Base-by-base conservation (phyloP, 2,329 filamentous ascomycete genomes). In the Pseudogymnoascus sp. region DNA sequence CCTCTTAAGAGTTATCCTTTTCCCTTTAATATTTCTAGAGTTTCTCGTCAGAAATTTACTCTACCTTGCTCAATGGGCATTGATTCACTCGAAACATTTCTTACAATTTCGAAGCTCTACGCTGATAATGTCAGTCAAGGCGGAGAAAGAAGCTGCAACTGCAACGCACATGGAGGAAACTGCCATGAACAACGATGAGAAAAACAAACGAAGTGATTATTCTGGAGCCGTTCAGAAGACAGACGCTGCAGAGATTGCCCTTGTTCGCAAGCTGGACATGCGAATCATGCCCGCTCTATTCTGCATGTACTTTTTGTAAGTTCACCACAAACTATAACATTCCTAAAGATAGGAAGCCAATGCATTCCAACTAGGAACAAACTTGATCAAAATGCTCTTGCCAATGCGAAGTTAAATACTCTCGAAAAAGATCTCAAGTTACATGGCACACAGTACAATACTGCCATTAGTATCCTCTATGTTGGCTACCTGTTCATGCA, bases 351-450 rank as follows among this genome's bases (percentile, higher is more conserved):
- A 61, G 4, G n/a, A 11, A 37, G 8, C 31, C 37, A 72, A 76
- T 74, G 64, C 23, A 28, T 28, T 13, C 68, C 71, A 11, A 65
- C 64, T 63, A 61, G 71, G 45, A 71, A 69, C 36, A 72, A 73
- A 41, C 67, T 75, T 41, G 73, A 76, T 60, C 68, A 71, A 48
- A 76, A 75, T 54, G 69, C 70, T 21, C 70, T 74, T 66, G 73
- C 73, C 3, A 71, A 73, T 45, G 73, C 73, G 11, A 73, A 75
- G 62, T 67, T 71, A 7, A 69, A 72, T 36, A 60, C 64, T 14
- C 67, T 76, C 6, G 70, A 75, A 60, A 67, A 71, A 25, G 75
- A 77, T 51, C 69, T 79, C 16, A 71, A 74, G 14, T 68, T 81
- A 63, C 74, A 72, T 1, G 76, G 76, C 10, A 75, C 74, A 6